Evolutionary conservation across 768 basidiomycete genomes (phyloP).

Genomic region (Podaxis rugospora): DNA sequence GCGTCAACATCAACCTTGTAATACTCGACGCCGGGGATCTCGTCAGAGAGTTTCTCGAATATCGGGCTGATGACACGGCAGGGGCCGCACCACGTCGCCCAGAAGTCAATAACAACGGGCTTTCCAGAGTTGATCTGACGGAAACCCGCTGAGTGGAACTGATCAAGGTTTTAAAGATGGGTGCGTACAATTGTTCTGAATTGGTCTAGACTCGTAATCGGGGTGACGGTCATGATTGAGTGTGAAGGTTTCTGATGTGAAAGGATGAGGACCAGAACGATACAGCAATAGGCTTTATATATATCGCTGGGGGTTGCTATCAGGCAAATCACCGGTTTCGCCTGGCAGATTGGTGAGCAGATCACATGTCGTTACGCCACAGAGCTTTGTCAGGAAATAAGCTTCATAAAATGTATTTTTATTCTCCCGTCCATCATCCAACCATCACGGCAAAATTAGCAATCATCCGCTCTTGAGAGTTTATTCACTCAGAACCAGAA

Average conservation of each 20-base stretch:
- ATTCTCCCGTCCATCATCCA: background rate
- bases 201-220: slow-evolving; percentile 7
- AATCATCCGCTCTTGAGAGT: background rate
- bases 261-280: background rate
- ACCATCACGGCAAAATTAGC: background rate
- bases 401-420: background rate
- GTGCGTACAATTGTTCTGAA: slow-evolving; percentile 12
- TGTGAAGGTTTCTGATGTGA: background rate
- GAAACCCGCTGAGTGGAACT: background rate
- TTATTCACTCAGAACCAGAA: slow-evolving; percentile 10
- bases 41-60: slow-evolving; percentile 51
- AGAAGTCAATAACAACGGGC: slow-evolving; percentile 62
- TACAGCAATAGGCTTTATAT: background rate
- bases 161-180: background rate
- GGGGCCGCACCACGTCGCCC: slow-evolving; percentile 76
- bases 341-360: slow-evolving; percentile 8
- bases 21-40: slow-evolving; percentile 38
- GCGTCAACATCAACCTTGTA: slow-evolving; percentile 76
- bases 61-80: slow-evolving; percentile 64
- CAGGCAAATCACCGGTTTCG: background rate
- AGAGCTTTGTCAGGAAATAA: background rate
- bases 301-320: background rate
- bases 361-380: slow-evolving; percentile 7
- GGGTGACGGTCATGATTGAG: slow-evolving; percentile 10
- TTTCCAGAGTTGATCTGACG: slow-evolving; percentile 44